Percentiles rank a stretch among this genome's conserved stretches.
phyloP scores from a whole-genome alignment of 2,329 filamentous ascomycete genomes.

The Ceratocystis ficicola region DNA sequence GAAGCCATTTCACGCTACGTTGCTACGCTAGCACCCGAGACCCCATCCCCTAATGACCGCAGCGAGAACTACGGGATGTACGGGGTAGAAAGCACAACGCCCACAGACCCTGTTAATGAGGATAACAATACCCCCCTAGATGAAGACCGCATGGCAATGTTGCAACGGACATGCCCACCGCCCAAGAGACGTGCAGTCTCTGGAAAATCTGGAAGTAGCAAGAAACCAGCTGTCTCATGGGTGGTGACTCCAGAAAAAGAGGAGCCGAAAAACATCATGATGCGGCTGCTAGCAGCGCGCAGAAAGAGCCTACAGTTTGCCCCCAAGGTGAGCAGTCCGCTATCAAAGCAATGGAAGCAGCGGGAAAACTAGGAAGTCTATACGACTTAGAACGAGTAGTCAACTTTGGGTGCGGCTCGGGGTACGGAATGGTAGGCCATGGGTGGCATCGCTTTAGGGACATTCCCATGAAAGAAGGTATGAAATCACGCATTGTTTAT shows the following conservation, averaged over 20 bases:
- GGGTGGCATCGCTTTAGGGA: too few species aligned
- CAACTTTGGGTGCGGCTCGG: too few species aligned
- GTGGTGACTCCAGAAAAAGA: constrained; percentile 40
- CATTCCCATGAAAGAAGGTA: constrained; percentile 5
- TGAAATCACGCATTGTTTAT: constrained; percentile 9
- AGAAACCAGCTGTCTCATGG: constrained; percentile 26
- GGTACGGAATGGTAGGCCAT: too few species aligned
- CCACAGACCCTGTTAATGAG: constrained; percentile 30
- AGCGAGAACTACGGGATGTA: constrained; percentile 26
- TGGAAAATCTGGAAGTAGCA: constrained; percentile 23
- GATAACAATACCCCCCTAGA: constrained; percentile 35
- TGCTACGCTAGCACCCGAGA: constrained; percentile 37
- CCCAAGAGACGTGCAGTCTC: constrained; percentile 21
- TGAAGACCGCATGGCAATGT: constrained; percentile 7
- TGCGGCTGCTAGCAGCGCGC: constrained; percentile 56
- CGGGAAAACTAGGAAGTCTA: not conserved
- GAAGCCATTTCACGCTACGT: constrained; percentile 43
- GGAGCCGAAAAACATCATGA: constrained; percentile 42
- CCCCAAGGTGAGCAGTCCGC: constrained; percentile 60
- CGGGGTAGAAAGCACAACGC: constrained; percentile 25
- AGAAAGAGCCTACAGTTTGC: constrained; percentile 69
- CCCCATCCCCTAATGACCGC: constrained; percentile 32
- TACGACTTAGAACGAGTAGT: not conserved
- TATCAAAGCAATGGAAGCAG: constrained; percentile 45
- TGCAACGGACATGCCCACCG: constrained; percentile 34